Percentiles rank a stretch among this genome's conserved stretches.
phyloP scores from a whole-genome alignment of 345 rosid species.

The Arabidopsis arenosa region DNA sequence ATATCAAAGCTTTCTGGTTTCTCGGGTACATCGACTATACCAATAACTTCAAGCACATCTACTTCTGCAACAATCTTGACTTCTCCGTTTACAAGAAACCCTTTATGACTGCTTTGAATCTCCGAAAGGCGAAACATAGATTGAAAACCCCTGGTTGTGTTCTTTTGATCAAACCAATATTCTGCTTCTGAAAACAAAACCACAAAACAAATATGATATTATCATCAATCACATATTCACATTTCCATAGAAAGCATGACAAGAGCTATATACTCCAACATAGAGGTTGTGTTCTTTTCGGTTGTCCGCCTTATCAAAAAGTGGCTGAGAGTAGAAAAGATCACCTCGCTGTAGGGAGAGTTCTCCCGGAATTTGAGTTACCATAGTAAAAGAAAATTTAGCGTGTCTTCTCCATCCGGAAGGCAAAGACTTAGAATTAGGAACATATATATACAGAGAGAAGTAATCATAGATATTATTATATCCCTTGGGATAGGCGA shows the following conservation, averaged over 20 bases:
- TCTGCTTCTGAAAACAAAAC: neutral
- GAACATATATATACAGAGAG: neutral
- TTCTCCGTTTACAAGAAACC: neutral
- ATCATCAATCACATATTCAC: neutral
- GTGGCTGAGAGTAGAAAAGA: neutral
- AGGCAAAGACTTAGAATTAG: neutral
- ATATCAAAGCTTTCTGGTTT: neutral
- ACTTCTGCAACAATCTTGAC: neutral
- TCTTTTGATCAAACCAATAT: neutral
- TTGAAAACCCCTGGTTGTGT: neutral
- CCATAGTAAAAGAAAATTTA: neutral
- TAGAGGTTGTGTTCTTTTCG: too few relatives aligned
- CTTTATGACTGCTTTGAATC: neutral
- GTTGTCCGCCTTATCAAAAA: too few relatives aligned
- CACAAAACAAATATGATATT: neutral
- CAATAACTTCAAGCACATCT: constrained; percentile 1
- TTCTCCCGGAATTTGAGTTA: neutral
- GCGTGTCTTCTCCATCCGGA: neutral
- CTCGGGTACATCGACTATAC: neutral
- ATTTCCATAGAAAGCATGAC: neutral
- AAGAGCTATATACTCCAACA: neutral
- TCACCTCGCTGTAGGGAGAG: neutral
- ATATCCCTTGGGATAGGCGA: neutral
- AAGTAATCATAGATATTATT: neutral
- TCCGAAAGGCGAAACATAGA: neutral